phyloP scores from a whole-genome alignment of 495 filamentous ascomycete genomes.

The Sabuloglossum arenarium region DNA sequence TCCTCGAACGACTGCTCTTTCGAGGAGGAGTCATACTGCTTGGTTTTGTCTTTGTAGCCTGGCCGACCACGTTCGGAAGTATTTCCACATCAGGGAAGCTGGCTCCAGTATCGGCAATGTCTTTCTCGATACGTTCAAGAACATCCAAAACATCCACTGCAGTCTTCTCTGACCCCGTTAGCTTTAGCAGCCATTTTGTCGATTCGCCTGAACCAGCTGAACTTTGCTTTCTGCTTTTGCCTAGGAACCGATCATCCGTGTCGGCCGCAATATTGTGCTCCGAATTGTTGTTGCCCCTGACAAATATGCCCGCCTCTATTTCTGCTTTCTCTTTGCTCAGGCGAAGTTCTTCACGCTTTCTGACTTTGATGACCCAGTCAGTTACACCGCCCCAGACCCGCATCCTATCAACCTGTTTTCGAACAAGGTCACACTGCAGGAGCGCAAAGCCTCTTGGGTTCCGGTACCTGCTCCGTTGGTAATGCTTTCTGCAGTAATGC shows the following conservation, averaged over 20 bases:
- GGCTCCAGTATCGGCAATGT: background rate
- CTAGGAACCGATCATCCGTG: background rate
- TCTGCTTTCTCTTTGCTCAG: slow-evolving; percentile 9
- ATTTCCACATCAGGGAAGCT: slow-evolving; percentile 7
- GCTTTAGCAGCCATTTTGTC: slow-evolving; percentile 2
- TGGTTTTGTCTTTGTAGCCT: background rate
- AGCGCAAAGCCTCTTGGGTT: slow-evolving; percentile 32
- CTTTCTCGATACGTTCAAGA: slow-evolving; percentile 5
- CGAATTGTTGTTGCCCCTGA: background rate
- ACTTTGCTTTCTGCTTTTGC: background rate
- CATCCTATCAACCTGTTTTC: slow-evolving; percentile 33
- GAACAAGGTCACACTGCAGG: slow-evolving; percentile 37
- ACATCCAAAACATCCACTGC: slow-evolving; percentile 4
- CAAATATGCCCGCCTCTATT: background rate
- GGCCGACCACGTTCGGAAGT: slow-evolving; percentile 4
- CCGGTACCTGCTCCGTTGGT: slow-evolving; percentile 55
- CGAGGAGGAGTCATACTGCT: background rate
- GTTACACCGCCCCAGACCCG: slow-evolving; percentile 35
- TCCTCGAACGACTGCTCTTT: background rate
- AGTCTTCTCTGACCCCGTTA: slow-evolving; percentile 4
- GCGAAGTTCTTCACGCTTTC: slow-evolving; percentile 31
- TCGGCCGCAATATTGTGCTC: slow-evolving; percentile 5
- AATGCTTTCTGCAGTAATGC: slow-evolving; percentile 63
- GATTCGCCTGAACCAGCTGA: background rate
- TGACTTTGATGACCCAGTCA: slow-evolving; percentile 25